A percentile compares a stretch with the other conserved stretches of the same genome.
These are phyloP conservation scores for Boletus barrowsii DNA, from an alignment of 768 basidiomycete genomes.

Conservation along the genomic window DNA sequence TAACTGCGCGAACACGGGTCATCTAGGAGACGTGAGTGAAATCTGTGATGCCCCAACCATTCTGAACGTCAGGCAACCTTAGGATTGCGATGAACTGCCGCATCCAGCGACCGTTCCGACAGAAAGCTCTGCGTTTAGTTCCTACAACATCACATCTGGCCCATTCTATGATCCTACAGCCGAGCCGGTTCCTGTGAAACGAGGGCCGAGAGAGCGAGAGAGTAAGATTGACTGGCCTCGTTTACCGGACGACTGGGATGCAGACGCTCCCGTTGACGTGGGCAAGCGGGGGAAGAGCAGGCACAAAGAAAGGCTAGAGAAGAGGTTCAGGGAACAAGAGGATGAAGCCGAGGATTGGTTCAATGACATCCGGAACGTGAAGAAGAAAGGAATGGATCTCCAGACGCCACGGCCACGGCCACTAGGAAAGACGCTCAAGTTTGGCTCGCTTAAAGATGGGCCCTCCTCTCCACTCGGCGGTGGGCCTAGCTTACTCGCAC, in stretches of 20 bases:
- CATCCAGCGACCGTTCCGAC: slow-evolving; percentile 40
- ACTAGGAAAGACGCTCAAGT: slow-evolving; percentile 35
- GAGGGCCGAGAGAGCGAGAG: slow-evolving; percentile 38
- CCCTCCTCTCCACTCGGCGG: slow-evolving; percentile 16
- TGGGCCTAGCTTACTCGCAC: slow-evolving; percentile 35
- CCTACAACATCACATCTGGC: slow-evolving; percentile 55
- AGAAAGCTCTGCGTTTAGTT: slow-evolving; percentile 68
- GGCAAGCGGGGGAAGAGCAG: slow-evolving; percentile 64
- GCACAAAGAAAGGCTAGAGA: slow-evolving; percentile 53
- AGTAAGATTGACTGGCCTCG: slow-evolving; percentile 21
- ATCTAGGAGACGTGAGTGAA: slow-evolving; percentile 73
- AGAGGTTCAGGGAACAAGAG: slow-evolving; percentile 45
- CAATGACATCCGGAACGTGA: slow-evolving; percentile 33
- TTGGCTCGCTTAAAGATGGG: slow-evolving; percentile 35
- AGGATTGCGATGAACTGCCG: slow-evolving; percentile 59
- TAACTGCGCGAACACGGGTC: slow-evolving; percentile 69
- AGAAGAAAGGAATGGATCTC: slow-evolving; percentile 24
- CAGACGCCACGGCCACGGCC: slow-evolving; percentile 6
- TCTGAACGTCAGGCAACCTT: neutral
- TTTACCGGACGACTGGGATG: slow-evolving; percentile 46
- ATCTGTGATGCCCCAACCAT: neutral
- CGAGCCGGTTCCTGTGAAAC: slow-evolving; percentile 31
- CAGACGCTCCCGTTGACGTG: slow-evolving; percentile 52
- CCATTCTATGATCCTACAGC: slow-evolving; percentile 57
- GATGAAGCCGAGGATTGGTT: slow-evolving; percentile 75